phyloP scores from a whole-genome alignment of 1,284 basidiomycete species.

The Agaricales sp. region DNA sequence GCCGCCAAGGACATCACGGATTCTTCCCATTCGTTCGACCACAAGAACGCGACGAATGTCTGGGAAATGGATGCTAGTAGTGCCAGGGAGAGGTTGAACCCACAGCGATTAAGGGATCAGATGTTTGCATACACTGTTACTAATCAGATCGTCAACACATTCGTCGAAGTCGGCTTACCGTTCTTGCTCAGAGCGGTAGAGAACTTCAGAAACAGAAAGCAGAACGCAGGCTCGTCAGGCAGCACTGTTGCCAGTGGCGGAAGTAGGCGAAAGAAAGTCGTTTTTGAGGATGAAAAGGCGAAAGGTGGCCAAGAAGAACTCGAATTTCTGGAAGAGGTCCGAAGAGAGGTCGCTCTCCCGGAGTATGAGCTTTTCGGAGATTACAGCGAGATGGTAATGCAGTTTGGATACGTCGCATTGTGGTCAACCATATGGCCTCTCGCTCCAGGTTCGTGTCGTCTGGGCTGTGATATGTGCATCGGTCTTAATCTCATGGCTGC shows the following conservation, averaged over 20 bases:
- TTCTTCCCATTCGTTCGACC: constrained; percentile 5
- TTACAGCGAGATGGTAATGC: constrained; percentile 93
- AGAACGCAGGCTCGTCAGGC: constrained; percentile 11
- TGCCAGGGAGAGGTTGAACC: constrained; percentile 49
- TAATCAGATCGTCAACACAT: constrained; percentile 78
- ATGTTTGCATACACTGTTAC: constrained; percentile 95
- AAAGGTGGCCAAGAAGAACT: constrained; percentile 52
- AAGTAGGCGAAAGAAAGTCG: constrained; percentile 55
- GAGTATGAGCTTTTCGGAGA: constrained; percentile 77
- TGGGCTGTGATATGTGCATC: no score
- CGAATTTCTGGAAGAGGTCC: constrained; percentile 67
- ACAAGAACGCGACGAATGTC: constrained; percentile 19
- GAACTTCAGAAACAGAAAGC: constrained; percentile 19
- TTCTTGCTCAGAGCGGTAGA: constrained; percentile 60
- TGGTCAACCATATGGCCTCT: constrained; percentile 96
- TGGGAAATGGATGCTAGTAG: constrained; percentile 42
- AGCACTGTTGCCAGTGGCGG: constrained; percentile 11
- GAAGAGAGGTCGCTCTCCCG: constrained; percentile 71
- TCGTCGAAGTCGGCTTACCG: constrained; percentile 80
- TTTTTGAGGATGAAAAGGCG: constrained; percentile 60
- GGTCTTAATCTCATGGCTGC: constrained; percentile 9
- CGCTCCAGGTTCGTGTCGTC: constrained; percentile 50
- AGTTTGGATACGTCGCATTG: constrained; percentile 87
- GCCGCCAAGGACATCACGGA: constrained; percentile 10
- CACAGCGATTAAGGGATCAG: constrained; percentile 74